Conservation (phyloP, 2,329 filamentous ascomycete genomes). For the Phaeophleospora eucalypticola region DNA sequence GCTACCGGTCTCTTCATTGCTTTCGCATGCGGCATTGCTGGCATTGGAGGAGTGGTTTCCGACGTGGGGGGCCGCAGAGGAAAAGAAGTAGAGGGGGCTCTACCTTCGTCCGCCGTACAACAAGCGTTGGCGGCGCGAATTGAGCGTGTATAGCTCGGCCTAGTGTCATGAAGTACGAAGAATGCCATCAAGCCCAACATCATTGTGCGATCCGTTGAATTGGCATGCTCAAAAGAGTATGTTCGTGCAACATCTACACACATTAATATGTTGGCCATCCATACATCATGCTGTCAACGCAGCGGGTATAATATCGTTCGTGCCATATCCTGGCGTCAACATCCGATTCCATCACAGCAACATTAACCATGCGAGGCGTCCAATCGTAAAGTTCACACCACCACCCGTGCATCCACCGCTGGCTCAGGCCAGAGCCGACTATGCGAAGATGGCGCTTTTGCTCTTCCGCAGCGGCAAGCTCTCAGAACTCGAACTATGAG, state of each 20-base stretch:
- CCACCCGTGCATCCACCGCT: background rate
- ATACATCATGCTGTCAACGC: background rate
- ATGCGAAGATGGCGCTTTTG: slow-evolving; percentile 5
- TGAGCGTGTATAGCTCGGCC: slow-evolving; percentile 3
- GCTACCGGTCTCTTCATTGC: slow-evolving; percentile 74
- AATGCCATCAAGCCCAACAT: no score
- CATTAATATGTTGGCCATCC: background rate
- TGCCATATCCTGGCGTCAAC: background rate
- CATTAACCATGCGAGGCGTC: background rate
- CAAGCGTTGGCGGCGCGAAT: background rate
- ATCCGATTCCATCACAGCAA: background rate
- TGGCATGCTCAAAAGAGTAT: no score
- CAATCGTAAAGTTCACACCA: background rate
- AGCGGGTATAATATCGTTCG: background rate
- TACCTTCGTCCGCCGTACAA: slow-evolving; percentile 6
- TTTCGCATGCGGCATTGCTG: slow-evolving; percentile 66
- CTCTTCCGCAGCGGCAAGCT: slow-evolving; percentile 2
- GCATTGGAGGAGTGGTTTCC: slow-evolving; percentile 63
- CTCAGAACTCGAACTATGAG: slow-evolving; percentile 5
- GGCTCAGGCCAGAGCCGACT: no score
- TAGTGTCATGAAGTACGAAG: background rate
- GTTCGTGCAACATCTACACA: background rate
- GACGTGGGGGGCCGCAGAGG: slow-evolving; percentile 66
- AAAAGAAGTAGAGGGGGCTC: slow-evolving; percentile 68
- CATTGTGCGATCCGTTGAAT: no score